Evolutionary conservation across 2,329 filamentous ascomycete species (phyloP).

Genomic region (Penicillium sp.): DNA sequence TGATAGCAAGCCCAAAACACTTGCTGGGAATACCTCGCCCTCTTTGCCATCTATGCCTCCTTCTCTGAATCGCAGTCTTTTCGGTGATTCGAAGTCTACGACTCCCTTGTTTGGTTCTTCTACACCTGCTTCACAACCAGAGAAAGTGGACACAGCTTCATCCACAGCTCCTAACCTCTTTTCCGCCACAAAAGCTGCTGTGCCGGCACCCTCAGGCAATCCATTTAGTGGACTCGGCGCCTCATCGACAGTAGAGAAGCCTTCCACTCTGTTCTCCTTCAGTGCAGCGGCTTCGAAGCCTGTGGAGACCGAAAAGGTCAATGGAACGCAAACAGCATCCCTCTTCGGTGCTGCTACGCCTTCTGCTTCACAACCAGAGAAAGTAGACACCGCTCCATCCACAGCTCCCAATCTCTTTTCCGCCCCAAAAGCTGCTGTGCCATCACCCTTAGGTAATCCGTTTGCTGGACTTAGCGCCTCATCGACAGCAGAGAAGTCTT

Average conservation of each 20-base stretch:
- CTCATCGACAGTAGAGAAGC: slow-evolving; percentile 3
- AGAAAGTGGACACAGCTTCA: not conserved
- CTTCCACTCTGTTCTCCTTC: not conserved
- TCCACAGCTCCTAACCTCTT: slow-evolving; percentile 3
- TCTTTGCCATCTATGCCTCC: not conserved
- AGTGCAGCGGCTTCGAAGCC: not conserved
- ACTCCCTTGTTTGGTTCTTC: not conserved
- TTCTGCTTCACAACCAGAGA: not conserved
- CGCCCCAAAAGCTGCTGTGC: not conserved
- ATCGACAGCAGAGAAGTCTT: slow-evolving; percentile 5
- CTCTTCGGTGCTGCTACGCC: not conserved
- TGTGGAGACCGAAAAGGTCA: not conserved
- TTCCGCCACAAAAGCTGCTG: slow-evolving; percentile 2
- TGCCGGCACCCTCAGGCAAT: slow-evolving; percentile 1
- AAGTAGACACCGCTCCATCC: not conserved
- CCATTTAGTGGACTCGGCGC: slow-evolving; percentile 9
- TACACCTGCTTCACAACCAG: not conserved
- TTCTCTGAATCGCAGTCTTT: slow-evolving; percentile 12
- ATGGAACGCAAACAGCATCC: not conserved
- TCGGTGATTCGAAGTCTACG: slow-evolving; percentile 5
- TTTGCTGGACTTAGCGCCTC: not conserved
- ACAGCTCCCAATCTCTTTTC: slow-evolving; percentile 1
- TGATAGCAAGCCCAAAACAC: slow-evolving; percentile 17
- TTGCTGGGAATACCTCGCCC: not conserved
- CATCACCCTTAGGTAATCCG: not conserved